phyloP scores from a whole-genome alignment of 2,329 filamentous ascomycete genomes.

The Verticillium isaacii region DNA sequence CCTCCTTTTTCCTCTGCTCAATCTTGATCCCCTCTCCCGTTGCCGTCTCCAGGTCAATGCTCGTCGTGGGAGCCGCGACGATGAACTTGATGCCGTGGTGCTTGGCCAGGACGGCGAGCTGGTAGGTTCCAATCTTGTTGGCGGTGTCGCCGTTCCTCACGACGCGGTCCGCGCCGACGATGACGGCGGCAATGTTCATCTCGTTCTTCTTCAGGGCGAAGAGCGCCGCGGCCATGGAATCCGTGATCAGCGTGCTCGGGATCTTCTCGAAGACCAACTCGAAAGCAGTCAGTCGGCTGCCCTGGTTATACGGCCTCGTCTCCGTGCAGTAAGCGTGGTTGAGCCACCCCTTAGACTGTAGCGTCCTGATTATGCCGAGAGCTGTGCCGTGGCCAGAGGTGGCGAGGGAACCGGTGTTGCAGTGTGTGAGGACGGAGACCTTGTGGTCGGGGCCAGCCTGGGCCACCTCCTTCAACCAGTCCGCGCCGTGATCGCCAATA shows the following conservation, averaged over 20 bases:
- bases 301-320: slow-evolving; percentile 96
- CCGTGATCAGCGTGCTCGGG: slow-evolving; percentile 85
- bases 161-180: slow-evolving; percentile 92
- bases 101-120: slow-evolving; percentile 82
- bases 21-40: slow-evolving; percentile 81
- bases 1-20: slow-evolving; percentile 75
- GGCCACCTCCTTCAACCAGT: slow-evolving; percentile 69
- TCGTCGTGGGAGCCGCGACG: slow-evolving; percentile 90
- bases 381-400: slow-evolving; percentile 98
- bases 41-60: slow-evolving; percentile 78
- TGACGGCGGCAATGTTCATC: slow-evolving; percentile 74
- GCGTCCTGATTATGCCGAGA: slow-evolving; percentile 83
- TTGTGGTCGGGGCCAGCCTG: slow-evolving; percentile 40
- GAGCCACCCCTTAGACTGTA: slow-evolving; percentile 62
- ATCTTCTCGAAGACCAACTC: slow-evolving; percentile 94
- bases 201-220: slow-evolving; percentile 59
- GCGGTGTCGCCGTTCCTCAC: slow-evolving; percentile 96
- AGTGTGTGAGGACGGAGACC: slow-evolving; percentile 90
- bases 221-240: slow-evolving; percentile 92
- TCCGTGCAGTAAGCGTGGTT: slow-evolving; percentile 92
- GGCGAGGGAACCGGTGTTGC: slow-evolving; percentile 94
- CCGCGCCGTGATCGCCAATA: slow-evolving; percentile 78
- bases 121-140: slow-evolving; percentile 97
- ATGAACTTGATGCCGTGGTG: slow-evolving; percentile 91
- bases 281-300: slow-evolving; percentile 88